Base-by-base conservation (phyloP, 768 basidiomycete genomes). In the Mycena vitilis region DNA sequence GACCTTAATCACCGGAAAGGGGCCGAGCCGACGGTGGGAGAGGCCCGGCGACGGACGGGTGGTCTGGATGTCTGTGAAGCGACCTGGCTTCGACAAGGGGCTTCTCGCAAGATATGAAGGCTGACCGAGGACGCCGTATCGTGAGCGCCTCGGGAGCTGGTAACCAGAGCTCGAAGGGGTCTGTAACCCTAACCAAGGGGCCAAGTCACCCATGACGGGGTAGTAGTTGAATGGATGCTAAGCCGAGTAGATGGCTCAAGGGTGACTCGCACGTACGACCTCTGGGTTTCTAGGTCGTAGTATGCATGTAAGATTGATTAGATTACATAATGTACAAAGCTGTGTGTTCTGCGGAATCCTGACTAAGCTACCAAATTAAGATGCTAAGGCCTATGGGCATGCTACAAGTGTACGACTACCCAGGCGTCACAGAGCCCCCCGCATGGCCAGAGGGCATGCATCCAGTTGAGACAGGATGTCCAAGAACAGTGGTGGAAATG, bases 401-500 rank as follows among this genome's bases (percentile, higher is more conserved):
- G 45, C 45, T 9, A 47, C 45, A 47, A 20, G 45, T 47, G 45
- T 7, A 47, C 45, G 45, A 47, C 18, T 47, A 47, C 45, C 45
- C 20, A 18, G 45, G 15, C 45, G 45, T 47, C 45, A 47, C 45
- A 47, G 40, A 42, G 40, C 40, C 45, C 45, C 45, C 45, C 45
- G 45, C 45, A 47, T 47, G 45, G 45, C 45, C 45, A 47, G 45
- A 47, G 45, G 45, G 45, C 45, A 47, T 47, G 45, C 45, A 47
- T 20, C 8, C 12, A 42, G 45, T 47, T 20, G 20, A 20, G 16
- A n/a, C 16, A 15, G 18, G 13, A 8, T 18, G 45, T 13, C 15
- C 20, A 20, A 20, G 20, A 47, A 47, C 40, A 42, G 40, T 16
- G 12, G 16, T 47, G 12, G 45, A 20, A 47, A 20, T 42, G 7